Evolutionary conservation across 1,139 yeast genomes (phyloP).

Genomic region (Wickerhamomyces sp.): DNA sequence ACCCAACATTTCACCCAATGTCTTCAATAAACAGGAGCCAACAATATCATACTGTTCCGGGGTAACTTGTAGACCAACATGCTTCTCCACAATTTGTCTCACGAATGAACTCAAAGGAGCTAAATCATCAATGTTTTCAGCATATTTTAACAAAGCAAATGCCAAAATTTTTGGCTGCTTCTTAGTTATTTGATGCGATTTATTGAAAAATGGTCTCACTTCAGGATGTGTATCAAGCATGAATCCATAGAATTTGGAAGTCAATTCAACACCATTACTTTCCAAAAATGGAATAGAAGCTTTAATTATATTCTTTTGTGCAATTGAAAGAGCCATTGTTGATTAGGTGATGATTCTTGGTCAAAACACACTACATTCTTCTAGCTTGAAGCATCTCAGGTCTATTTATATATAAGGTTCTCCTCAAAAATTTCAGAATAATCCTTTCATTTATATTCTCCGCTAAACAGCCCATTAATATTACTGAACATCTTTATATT

Average conservation of each 20-base stretch:
- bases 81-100: conserved; percentile 58
- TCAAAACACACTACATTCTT: background rate
- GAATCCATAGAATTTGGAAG: conserved; percentile 48
- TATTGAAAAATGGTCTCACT: conserved; percentile 57
- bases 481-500: background rate
- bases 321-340: conserved; percentile 16
- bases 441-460: too few relatives aligned
- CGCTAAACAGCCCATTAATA: background rate
- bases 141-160: conserved; percentile 56
- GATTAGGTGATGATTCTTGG: background rate
- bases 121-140: conserved; percentile 58
- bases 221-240: conserved; percentile 53
- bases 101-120: conserved; percentile 52
- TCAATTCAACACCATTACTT: conserved; percentile 50
- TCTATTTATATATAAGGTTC: too few relatives aligned
- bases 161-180: conserved; percentile 66
- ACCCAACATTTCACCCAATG: conserved; percentile 55
- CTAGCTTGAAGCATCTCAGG: too few relatives aligned
- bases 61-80: conserved; percentile 56
- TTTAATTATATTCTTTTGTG: conserved; percentile 34
- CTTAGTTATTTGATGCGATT: conserved; percentile 49
- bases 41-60: conserved; percentile 67
- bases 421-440: too few relatives aligned
- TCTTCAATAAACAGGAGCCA: conserved; percentile 49
- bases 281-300: conserved; percentile 59